Base-by-base conservation (phyloP, 2,329 filamentous ascomycete species). In the Apiospora malaysiana region DNA sequence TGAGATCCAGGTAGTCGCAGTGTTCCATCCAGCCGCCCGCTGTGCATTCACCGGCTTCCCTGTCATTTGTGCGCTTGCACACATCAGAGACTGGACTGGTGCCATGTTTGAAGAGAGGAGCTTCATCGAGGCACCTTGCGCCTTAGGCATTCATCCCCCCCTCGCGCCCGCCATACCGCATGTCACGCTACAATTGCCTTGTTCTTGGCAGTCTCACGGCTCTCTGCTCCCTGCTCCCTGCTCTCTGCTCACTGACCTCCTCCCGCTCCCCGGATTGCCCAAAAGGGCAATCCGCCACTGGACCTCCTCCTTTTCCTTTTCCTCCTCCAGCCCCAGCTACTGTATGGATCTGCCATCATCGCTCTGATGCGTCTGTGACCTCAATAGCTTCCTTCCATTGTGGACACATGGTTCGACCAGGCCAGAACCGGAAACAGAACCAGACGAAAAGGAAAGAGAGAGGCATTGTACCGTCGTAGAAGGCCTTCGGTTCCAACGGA, bases 301-400 rank as follows among this genome's bases (percentile, higher is more conserved):
- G 32, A 23, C 32, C 56, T 63, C 56, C 56, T 16, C 49, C 40
- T 42, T 9, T 14, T 6, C 12, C 40, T 42, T 9, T 9, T 6
- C 40, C 8, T 42, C 40, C 40, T 6, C 40, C 40, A 10, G 40
- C 32, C 6, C 6, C 42, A 45, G 16, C 42, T 45, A 32, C n/a
- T 56, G 25, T 32, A 59, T 59, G 51, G 51, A 63, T 63, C 56
- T 63, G 21, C 32, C 56, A n/a, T 40, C 56, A 40, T 63, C 56
- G 56, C 32, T 40, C 56, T 63, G 56, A 63, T 63, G 56, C 56
- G 56, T 63, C 56, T 63, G 56, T 63, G 56, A 63, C 56, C 56
- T 63, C 56, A 63, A 63, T 40, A 63, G 32, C 40, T 32, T 40
- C 16, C 40, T 32, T 40, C 16, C 18, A 40, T 23, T 40, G 27